Evolutionary conservation across 495 filamentous ascomycete species (phyloP), one percentile per base, ranked within the genome.

Genomic region (Hyphodiscus hymeniophilus): DNA sequence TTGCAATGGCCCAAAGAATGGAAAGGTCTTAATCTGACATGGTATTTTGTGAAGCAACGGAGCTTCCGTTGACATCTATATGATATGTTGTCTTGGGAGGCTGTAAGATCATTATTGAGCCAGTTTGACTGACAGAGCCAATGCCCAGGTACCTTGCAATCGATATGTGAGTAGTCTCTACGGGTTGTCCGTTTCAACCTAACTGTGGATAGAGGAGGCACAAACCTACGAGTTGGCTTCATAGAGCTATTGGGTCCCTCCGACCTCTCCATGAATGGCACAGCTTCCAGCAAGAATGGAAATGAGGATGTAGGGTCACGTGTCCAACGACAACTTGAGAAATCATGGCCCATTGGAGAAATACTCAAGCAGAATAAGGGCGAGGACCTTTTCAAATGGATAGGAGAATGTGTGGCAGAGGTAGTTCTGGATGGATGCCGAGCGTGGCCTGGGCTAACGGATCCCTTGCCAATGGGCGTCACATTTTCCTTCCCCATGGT

Each of bases 401-500:
- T 94, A 50, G 85, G 87, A 3, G 71, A 77, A 46, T 81, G 80
- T 55, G 85, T 91, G 44, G 82, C 79, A 8, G 72, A 86, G 47
- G 82, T 90, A 12, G 80, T 94, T 11, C 68, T 56, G 36, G 58
- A 52, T 35, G 52, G 49, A n/a, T 47, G 23, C 21, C 2, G 23
- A 17, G 35, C 63, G 41, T 73, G 66, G 5, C 62, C 64, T 40
- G 57, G 61, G 12, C 57, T 76, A 23, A 68, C 69, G 6, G 67
- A 75, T 26, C 77, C 78, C 56, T 57, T 91, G 39, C 77, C 83
- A 31, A 75, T 90, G 69, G 87, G 87, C 2, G 83, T 94, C 33
- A 88, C 87, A 12, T 94, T 90, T 62, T 87, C 82, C 66, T 94
- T 94, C 55, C 86, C 87, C 11, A 89, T 91, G 66, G 76, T 80